phyloP scores from a whole-genome alignment of 164 flowering plant species.

The Euptelea pleiosperma region DNA sequence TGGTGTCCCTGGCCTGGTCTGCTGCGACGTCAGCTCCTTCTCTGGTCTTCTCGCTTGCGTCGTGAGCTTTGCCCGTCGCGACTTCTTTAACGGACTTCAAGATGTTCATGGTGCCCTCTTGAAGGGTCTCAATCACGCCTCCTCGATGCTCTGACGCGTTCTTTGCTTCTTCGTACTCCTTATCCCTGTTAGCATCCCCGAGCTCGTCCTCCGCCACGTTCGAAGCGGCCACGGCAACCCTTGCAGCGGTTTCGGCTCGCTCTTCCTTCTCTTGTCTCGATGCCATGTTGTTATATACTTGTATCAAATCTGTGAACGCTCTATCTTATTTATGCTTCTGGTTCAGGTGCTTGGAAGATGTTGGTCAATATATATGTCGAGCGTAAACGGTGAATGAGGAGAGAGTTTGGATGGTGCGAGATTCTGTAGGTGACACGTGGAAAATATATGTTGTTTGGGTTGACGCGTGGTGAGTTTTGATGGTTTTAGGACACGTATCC shows the following conservation, averaged over 20 bases:
- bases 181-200: conserved; percentile 2
- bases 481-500: no score
- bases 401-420: neutral
- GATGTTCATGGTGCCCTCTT: conserved; percentile 18
- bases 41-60: conserved; percentile 15
- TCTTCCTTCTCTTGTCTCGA: conserved; percentile 21
- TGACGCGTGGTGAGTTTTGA: no score
- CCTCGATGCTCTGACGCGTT: no score
- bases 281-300: conserved; percentile 4
- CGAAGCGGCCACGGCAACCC: conserved; percentile 9
- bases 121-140: conserved; percentile 15
- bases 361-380: no score
- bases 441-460: no score
- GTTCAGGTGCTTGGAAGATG: neutral
- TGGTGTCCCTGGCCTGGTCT: conserved; percentile 13
- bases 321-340: neutral
- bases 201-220: no score
- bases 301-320: no score
- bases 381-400: neutral
- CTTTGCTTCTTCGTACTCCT: conserved; percentile 3
- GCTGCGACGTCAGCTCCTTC: conserved; percentile 4
- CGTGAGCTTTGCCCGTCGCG: conserved; percentile 28
- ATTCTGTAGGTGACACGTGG: conserved; percentile 1
- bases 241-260: conserved; percentile 19
- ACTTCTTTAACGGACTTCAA: conserved; percentile 55